Evolutionary conservation across 1,284 basidiomycete species (phyloP).

Genomic region (Volvariella surrecta): DNA sequence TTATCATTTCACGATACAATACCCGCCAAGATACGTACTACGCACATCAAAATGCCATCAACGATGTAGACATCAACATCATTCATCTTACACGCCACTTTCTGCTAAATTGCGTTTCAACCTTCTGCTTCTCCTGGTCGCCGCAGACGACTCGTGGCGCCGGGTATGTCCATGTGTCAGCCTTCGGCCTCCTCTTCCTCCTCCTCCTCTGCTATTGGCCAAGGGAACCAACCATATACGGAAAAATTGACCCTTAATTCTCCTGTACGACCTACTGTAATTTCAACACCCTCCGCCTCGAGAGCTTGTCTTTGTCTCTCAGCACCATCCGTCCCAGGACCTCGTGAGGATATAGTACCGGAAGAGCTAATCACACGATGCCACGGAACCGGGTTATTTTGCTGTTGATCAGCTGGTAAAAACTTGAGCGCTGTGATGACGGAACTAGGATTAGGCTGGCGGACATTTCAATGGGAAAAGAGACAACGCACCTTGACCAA

Average conservation of each 20-base stretch:
- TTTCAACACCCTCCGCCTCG: slow-evolving; percentile 65
- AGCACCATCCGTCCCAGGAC: slow-evolving; percentile 59
- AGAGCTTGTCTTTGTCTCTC: slow-evolving; percentile 57
- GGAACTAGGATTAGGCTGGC: not conserved
- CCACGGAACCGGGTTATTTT: slow-evolving; percentile 56
- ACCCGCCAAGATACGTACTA: too few relatives aligned
- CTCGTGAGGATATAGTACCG: slow-evolving; percentile 73
- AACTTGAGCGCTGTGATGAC: slow-evolving; percentile 53
- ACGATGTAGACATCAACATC: too few relatives aligned
- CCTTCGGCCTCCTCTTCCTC: too few relatives aligned
- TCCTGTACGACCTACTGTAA: slow-evolving; percentile 34
- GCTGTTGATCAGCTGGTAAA: slow-evolving; percentile 44
- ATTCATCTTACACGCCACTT: too few relatives aligned
- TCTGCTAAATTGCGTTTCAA: too few relatives aligned
- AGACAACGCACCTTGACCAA: slow-evolving; percentile 64
- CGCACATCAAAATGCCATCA: too few relatives aligned
- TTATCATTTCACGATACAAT: too few relatives aligned
- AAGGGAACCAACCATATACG: slow-evolving; percentile 39
- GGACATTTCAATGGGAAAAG: not conserved
- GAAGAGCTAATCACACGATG: slow-evolving; percentile 61
- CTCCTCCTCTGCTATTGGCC: not conserved
- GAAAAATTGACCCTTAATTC: slow-evolving; percentile 31
- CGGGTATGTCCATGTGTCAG: too few relatives aligned
- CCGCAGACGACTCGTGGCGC: too few relatives aligned
- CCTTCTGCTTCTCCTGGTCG: too few relatives aligned